phyloP scores from a whole-genome alignment of 768 basidiomycete genomes.

The Coprinellus micaceus region DNA sequence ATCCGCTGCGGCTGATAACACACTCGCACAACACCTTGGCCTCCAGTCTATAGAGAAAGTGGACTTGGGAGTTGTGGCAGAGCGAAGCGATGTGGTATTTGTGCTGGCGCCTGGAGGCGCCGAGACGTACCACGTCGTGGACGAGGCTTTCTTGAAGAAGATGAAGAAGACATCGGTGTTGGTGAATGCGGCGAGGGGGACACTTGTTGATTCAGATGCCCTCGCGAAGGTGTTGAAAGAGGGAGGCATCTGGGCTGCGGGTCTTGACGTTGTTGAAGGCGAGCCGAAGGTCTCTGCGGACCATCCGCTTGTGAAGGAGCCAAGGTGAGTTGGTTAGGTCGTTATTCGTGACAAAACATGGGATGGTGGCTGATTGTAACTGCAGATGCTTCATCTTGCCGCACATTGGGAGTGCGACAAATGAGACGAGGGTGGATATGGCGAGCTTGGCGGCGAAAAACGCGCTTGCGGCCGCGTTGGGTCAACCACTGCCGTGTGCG shows the following conservation, averaged over 20 bases:
- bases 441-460: constrained; percentile 71
- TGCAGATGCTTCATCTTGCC: constrained; percentile 77
- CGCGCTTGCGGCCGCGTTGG: constrained; percentile 53
- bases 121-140: constrained; percentile 68
- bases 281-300: constrained; percentile 73
- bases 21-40: constrained; percentile 25
- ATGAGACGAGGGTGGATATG: constrained; percentile 82
- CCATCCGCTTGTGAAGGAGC: constrained; percentile 79
- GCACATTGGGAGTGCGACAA: constrained; percentile 88
- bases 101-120: constrained; percentile 76
- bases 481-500: constrained; percentile 45
- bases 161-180: constrained; percentile 87
- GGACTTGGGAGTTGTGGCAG: constrained; percentile 63
- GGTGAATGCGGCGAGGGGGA: constrained; percentile 83
- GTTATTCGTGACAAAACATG: not conserved
- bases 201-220: constrained; percentile 87
- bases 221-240: constrained; percentile 75
- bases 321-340: constrained; percentile 43
- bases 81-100: constrained; percentile 79
- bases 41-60: constrained; percentile 54
- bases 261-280: constrained; percentile 90
- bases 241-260: constrained; percentile 87
- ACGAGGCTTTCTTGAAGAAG: constrained; percentile 63
- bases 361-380: not conserved
- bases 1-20: constrained; percentile 27